Evolutionary conservation across 768 basidiomycete genomes (phyloP).

Genomic region (Lactarius quietus): DNA sequence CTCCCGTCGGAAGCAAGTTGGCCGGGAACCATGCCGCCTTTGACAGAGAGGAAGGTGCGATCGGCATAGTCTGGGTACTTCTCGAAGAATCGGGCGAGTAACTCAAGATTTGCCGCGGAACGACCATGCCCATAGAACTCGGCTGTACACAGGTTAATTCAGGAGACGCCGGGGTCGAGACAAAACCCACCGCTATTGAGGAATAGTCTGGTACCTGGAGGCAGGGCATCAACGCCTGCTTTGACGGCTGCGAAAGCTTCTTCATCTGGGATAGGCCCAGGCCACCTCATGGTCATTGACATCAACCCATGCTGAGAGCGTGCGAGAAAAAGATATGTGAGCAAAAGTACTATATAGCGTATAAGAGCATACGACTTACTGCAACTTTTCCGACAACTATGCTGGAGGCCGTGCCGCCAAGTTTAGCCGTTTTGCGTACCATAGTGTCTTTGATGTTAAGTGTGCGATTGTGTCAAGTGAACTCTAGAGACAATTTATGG

Average conservation of each 20-base stretch:
- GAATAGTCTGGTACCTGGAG: conserved; percentile 45
- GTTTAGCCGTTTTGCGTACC: conserved; percentile 33
- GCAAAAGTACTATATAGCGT: background rate
- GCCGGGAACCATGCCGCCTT: conserved; percentile 32
- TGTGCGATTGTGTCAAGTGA: background rate
- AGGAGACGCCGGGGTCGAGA: background rate
- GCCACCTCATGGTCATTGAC: conserved; percentile 52
- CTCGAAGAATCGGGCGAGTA: conserved; percentile 48
- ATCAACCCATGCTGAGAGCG: conserved; percentile 46
- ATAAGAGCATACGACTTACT: conserved; percentile 30
- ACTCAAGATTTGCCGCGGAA: conserved; percentile 43
- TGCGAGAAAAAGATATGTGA: background rate
- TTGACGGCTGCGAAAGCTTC: conserved; percentile 61
- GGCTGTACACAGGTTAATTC: conserved; percentile 30
- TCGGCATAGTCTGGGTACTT: conserved; percentile 44
- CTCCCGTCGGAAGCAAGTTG: conserved; percentile 29
- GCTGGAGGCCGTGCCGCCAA: conserved; percentile 40
- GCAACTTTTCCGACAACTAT: conserved; percentile 40
- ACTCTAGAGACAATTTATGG: background rate
- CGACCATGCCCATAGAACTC: conserved; percentile 54
- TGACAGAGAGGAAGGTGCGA: conserved; percentile 47
- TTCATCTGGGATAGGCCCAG: conserved; percentile 50
- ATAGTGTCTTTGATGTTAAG: conserved; percentile 28
- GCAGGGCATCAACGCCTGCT: conserved; percentile 42
- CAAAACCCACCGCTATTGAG: conserved; percentile 46